Evolutionary conservation across 768 basidiomycete species (phyloP), one percentile per base, ranked within the genome.

Genomic region (Terana coerulea): DNA sequence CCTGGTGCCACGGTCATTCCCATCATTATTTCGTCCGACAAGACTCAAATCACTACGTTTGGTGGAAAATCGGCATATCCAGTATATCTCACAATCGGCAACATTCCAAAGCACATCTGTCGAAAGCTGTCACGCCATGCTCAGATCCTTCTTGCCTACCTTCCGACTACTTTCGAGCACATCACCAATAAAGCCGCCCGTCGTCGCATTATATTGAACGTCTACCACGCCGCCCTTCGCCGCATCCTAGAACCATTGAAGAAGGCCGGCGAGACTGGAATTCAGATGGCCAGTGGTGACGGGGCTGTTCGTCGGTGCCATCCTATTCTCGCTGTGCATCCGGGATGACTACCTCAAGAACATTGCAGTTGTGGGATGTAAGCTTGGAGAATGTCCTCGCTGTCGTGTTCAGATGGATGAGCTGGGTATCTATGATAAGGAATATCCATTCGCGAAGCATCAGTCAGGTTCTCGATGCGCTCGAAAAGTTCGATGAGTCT

Each of bases 321-420:
- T 47, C 67, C 67, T 2, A 58, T 67, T 19, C 25, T 63, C 19
- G 62, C 60, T 0, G 36, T 28, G 0, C 56, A 53, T 43, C 50
- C 59, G 12, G 57, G 59, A n/a, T 1, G 63, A 67, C 48, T 64
- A 67, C 39, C 60, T 60, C 0, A 65, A 67, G 42, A 62, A 66
- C 31, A 42, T 54, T 10, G 51, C 61, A 0, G 59, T 61, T 15
- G 52, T 61, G 0, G 55, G 62, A 6, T 47, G 50, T 42, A 59
- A 61, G 42, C 43, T n/a, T 1, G 55, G 60, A 0, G 47, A 55
- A 17, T 64, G 66, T 47, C 59, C 60, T 6, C 48, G 48, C 12
- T 65, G 65, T 40, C 11, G 39, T 0, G 43, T 51, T 14, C 33
- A 48, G 5, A 24, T 21, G 10, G 15, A 54, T 5, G 53, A 53